phyloP scores from a whole-genome alignment of 2,329 filamentous ascomycete species.

The Dothistroma septosporum region DNA sequence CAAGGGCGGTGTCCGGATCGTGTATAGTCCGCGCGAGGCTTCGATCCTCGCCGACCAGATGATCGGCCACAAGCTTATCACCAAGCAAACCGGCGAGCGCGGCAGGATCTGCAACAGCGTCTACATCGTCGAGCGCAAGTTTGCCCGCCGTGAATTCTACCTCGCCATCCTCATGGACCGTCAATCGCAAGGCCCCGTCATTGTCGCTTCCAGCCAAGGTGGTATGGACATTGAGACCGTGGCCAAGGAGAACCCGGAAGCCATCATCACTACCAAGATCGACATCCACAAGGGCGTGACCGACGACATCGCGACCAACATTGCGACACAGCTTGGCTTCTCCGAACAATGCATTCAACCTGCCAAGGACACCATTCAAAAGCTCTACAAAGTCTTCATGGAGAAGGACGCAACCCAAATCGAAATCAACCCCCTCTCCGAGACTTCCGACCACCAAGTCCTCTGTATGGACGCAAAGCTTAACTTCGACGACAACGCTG shows the following conservation, averaged over 20 bases:
- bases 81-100: constrained; percentile 94
- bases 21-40: constrained; percentile 93
- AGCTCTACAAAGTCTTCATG: constrained; percentile 97
- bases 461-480: constrained; percentile 99
- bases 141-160: constrained; percentile 98
- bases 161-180: constrained; percentile 98
- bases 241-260: constrained; percentile 94
- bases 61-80: constrained; percentile 99
- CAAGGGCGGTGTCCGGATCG: constrained; percentile 96
- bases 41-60: constrained; percentile 98
- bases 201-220: constrained; percentile 95
- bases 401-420: constrained; percentile 99
- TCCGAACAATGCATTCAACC: constrained; percentile 96
- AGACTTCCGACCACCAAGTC: constrained; percentile 97
- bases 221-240: constrained; percentile 99
- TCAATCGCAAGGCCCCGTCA: constrained; percentile 81
- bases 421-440: constrained; percentile 97
- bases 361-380: constrained; percentile 94
- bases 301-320: constrained; percentile 85
- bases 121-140: constrained; percentile 99
- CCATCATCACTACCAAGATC: constrained; percentile 89
- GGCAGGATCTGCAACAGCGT: constrained; percentile 95
- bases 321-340: constrained; percentile 90
- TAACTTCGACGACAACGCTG: constrained; percentile 96
- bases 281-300: constrained; percentile 94